Base-by-base conservation (phyloP, 805 yeast species). In the Kodamaea leandrae region DNA sequence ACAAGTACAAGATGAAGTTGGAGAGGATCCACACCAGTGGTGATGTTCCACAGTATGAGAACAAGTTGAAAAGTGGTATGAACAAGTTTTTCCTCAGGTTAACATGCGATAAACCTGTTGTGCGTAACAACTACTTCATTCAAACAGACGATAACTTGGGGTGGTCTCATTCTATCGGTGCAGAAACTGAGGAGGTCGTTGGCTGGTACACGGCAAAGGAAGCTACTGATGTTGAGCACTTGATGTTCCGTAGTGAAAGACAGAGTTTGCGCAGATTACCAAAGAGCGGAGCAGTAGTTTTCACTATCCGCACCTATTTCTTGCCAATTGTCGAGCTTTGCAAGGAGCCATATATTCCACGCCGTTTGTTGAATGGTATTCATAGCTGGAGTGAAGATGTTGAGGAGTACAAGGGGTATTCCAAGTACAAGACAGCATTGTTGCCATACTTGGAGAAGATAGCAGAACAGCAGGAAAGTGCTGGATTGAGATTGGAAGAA, bases 91-190 rank as follows among this genome's bases (percentile, higher is more conserved):
- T 82, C 54, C 60, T 67, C 24, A 64, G 85, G 45, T 63, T 76
- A 44, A 66, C 78, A 6, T 71, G 74, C 37, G 85, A 80, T 52
- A 72, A 74, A 45, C 82, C 85, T 0, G 82, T 81, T n/a, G 82
- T 76, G 9, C 64, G 87, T 42, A 81, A 82, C 60, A 78, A 78
- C 54, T 81, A 81, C 55, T 82, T 82, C 51, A 57, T 81, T 28
- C 87, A 81, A 57, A 77, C 81, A 8, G 86, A 81, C 53, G 72
- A 71, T 40, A 71, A 76, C 42, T 59, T 81, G 42, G 83, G 78
- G 19, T 81, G 87, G 87, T 80, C 86, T 1, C 41, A 55, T 4
- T 76, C 84, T 0, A 80, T 82, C 51, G 87, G 87, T 6, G 64
- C 72, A 45, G 86, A 82, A 52, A 39, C 42, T 13, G 61, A 61